Base-by-base conservation (phyloP, 176 grass and related monocot species). In the Canna indica region DNA sequence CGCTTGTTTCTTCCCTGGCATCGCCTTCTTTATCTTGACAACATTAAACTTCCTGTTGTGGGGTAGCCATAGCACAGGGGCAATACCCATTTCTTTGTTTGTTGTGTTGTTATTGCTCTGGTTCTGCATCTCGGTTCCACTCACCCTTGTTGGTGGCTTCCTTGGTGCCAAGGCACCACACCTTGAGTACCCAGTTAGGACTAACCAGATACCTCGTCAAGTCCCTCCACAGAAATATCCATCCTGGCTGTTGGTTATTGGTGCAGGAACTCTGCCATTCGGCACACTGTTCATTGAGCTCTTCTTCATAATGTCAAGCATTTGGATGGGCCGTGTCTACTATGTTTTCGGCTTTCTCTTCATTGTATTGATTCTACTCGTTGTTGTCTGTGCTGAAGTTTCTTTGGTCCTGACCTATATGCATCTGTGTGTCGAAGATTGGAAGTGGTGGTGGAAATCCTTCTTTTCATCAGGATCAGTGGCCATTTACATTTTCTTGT, bases 401-500 rank as follows among this genome's bases (percentile, higher is more conserved):
- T 80, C 82, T 14, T 45, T 85, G 17, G 82, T 85, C 48, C 69
- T 85, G 50, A 80, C 82, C 64, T 85, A 85, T 67, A 85, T 85
- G 82, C 82, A 85, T 76, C 73, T 85, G 25, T 85, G 82, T 12
- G 82, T 85, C 18, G 82, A 80, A 56, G 82, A 85, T 48, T 85
- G 77, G 76, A 80, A 69, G 25, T 85, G 82, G 82, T 85, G 82
- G 82, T 85, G 82, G 82, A 85, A 85, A 75, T 80, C 82, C 31
- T 85, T 85, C 72, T 85, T 85, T 58, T 61, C 77, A 13, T 85
- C 82, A 7, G 82, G 82, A 75, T 85, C 82, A 1, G 82, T 85
- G 12, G 82, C 82, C 0, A 76, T 85, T 50, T 85, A 85, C 64
- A 79, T 85, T 12, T 85, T 85, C 69, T 70, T 85, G 7, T 85